Percentiles rank a stretch among this genome's conserved stretches.
Conservation (phyloP, 164 flowering plant species). For the Malania oleifera region DNA sequence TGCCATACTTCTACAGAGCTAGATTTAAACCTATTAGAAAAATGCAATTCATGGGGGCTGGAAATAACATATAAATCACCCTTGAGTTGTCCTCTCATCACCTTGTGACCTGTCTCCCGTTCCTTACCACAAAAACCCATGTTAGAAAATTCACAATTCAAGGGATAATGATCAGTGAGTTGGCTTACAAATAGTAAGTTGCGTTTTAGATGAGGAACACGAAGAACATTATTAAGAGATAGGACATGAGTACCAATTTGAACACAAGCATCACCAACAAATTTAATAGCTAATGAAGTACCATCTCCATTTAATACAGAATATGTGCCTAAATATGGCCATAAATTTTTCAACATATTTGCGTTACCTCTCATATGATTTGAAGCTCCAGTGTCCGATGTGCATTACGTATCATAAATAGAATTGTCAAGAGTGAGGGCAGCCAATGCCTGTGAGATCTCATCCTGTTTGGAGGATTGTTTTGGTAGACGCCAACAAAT, state of each 20-base stretch:
- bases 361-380: not conserved
- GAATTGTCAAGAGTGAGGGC: too few relatives aligned
- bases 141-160: too few relatives aligned
- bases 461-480: not conserved
- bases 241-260: too few relatives aligned
- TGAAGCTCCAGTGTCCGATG: not conserved
- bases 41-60: slow-evolving; percentile 2
- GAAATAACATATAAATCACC: slow-evolving; percentile 5
- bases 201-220: not conserved
- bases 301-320: not conserved
- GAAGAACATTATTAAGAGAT: not conserved
- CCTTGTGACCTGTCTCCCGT: slow-evolving; percentile 5
- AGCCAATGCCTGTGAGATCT: not conserved
- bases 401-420: not conserved
- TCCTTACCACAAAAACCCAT: too few relatives aligned
- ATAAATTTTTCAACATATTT: not conserved
- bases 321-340: not conserved
- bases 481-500: slow-evolving; percentile 3
- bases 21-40: not conserved
- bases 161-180: slow-evolving; percentile 1
- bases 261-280: too few relatives aligned
- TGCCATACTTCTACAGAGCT: not conserved
- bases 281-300: too few relatives aligned
- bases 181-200: not conserved
- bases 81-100: not conserved